Base-by-base conservation (phyloP, 306 rosid genomes). In the Citrullus mucosospermus region DNA sequence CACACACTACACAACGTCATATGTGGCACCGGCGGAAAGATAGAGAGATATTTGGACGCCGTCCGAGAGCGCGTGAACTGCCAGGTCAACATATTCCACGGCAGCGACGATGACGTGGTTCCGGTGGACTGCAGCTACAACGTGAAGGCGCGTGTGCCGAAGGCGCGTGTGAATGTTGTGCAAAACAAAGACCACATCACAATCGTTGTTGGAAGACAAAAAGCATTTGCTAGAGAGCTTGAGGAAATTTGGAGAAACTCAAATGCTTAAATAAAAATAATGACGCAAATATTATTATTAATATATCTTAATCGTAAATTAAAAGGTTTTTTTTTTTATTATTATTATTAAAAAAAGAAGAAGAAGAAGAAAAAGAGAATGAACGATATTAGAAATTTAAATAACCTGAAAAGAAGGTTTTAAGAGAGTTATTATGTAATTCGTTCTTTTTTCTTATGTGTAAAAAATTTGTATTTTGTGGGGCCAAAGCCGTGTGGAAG, bases 1-100 rank as follows among this genome's bases (percentile, higher is more conserved):
- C 99, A 96, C 57, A 96, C 99, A 9, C 89, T 96, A 30, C 99
- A 96, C 86, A 96, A 96, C 82, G 85, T 96, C 6, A 92, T 96
- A 8, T 93, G 93, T 20, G 99, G 99, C 28, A 88, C 87, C 0
- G 99, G 91, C 0, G 89, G 85, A 5, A 96, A 92, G 73, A 75
- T 96, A 7, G 98, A 93, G 15, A 30, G 82, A 0, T 92, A 92
- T 53, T 69, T 96, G 78, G 96, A 89, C 5, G 72, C 60, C 0
- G 84, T 96, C 0, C 81, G 88, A 18, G 98, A 91, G 7, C 80
- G 86, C 6, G 74, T 81, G 0, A 91, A 81, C 1, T 88, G 97
- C 63, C 81, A 83, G 44, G 94, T 96, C 0, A 89, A 90, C 48
- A 78, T 96, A 67, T 88, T 88, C 46, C 99, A 96, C 66, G 99